Percentiles rank a stretch among this genome's conserved stretches.
These are phyloP conservation scores for Phytophthora sp. DNA, from an alignment of 352 stramenopile genomes.

Conservation along the genomic window DNA sequence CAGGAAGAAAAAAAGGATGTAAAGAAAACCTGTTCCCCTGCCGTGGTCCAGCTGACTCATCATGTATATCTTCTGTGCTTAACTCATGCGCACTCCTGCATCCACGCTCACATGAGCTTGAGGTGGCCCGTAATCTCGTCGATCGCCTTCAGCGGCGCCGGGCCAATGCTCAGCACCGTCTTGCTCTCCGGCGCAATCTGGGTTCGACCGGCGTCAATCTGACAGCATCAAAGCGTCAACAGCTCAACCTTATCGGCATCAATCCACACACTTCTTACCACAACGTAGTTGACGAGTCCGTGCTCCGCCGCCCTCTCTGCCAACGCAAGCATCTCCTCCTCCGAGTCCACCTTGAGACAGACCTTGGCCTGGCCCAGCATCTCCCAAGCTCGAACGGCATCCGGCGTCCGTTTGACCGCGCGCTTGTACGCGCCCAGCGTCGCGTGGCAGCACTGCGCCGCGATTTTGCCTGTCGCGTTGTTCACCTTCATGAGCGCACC, in stretches of 20 bases:
- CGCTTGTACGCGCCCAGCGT: slow-evolving; percentile 96
- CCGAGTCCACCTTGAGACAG: slow-evolving; percentile 85
- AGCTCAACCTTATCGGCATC: slow-evolving; percentile 14
- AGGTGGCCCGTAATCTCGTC: slow-evolving; percentile 81
- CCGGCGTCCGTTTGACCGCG: slow-evolving; percentile 78
- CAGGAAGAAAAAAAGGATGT: slow-evolving; percentile 1
- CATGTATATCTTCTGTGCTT: slow-evolving; percentile 3
- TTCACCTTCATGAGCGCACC: no score
- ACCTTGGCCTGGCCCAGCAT: slow-evolving; percentile 88
- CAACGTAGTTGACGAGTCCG: slow-evolving; percentile 81
- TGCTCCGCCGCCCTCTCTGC: slow-evolving; percentile 63
- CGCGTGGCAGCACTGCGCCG: slow-evolving; percentile 89
- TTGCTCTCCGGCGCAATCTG: slow-evolving; percentile 88
- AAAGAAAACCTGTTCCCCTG: neutral
- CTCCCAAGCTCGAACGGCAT: slow-evolving; percentile 77
- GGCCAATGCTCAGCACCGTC: slow-evolving; percentile 84
- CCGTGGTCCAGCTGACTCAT: neutral
- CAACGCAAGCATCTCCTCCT: slow-evolving; percentile 80
- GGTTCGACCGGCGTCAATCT: slow-evolving; percentile 83
- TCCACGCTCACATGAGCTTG: slow-evolving; percentile 78
- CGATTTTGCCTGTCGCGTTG: slow-evolving; percentile 74
- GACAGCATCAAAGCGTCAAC: slow-evolving; percentile 2
- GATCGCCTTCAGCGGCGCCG: slow-evolving; percentile 68
- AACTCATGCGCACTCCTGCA: neutral
- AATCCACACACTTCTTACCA: slow-evolving; percentile 42